A percentile compares a stretch with the other conserved stretches of the same genome.
These are phyloP conservation scores for Myriosclerotinia curreyana DNA, from an alignment of 2,329 filamentous ascomycete species.

Conservation along the genomic window DNA sequence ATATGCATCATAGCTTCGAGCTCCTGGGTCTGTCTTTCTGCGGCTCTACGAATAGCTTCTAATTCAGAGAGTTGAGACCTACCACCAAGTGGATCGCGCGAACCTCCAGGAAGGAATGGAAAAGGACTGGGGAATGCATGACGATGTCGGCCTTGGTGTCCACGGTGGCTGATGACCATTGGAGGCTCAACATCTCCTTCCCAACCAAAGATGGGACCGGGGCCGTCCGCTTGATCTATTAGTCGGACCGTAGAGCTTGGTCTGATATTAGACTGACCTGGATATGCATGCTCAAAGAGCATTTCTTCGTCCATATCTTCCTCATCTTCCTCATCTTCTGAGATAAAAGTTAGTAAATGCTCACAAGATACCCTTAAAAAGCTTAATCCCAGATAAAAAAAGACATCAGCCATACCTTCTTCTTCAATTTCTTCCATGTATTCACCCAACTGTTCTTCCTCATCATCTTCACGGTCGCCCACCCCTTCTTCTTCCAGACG, in stretches of 20 bases:
- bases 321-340: constrained; percentile 64
- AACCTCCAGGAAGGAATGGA: constrained; percentile 58
- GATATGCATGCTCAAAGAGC: constrained; percentile 55
- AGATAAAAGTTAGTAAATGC: constrained; percentile 37
- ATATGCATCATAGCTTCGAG: constrained; percentile 1
- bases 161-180: constrained; percentile 42
- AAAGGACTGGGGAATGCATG: constrained; percentile 58
- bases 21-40: constrained; percentile 1
- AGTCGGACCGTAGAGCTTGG: constrained; percentile 13
- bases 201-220: constrained; percentile 51
- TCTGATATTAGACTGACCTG: constrained; percentile 46
- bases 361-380: background rate
- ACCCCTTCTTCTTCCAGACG: constrained; percentile 43
- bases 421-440: constrained; percentile 60
- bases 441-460: constrained; percentile 46
- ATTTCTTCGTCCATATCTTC: constrained; percentile 67
- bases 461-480: constrained; percentile 46
- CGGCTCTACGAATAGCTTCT: background rate
- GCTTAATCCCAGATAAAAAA: background rate
- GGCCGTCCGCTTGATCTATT: constrained; percentile 28
- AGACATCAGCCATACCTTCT: constrained; percentile 44
- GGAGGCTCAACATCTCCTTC: constrained; percentile 53
- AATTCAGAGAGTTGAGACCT: constrained; percentile 37
- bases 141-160: constrained; percentile 52
- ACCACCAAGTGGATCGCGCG: constrained; percentile 54